A percentile compares a stretch with the other conserved stretches of the same genome.
These are phyloP conservation scores for Aspergillus steynii DNA, from an alignment of 495 filamentous ascomycete genomes.

Conservation along the genomic window DNA sequence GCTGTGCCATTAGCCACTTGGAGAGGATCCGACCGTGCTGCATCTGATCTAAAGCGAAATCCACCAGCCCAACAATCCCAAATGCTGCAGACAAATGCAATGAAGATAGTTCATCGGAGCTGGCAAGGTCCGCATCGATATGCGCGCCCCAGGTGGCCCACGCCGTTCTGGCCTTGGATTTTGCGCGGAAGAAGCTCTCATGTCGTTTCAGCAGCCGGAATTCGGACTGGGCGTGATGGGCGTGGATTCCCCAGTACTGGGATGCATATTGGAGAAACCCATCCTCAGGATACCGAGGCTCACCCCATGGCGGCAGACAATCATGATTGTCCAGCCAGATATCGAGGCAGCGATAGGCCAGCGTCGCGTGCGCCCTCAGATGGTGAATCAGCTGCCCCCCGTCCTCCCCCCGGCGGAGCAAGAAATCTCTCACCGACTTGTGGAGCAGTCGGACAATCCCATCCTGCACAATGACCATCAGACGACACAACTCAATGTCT, in stretches of 20 bases:
- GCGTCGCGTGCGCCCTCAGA: constrained; percentile 8
- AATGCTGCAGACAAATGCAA: not conserved
- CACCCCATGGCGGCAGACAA: not conserved
- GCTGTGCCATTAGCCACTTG: not conserved
- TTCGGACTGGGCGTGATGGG: not conserved
- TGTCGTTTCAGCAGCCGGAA: not conserved
- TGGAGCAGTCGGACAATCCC: constrained; percentile 23
- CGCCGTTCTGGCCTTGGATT: not conserved
- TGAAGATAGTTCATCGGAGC: not conserved
- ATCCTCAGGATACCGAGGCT: not conserved
- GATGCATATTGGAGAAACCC: not conserved
- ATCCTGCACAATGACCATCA: constrained; percentile 21
- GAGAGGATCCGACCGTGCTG: not conserved
- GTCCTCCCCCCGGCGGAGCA: not conserved
- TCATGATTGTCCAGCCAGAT: not conserved
- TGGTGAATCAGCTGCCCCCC: not conserved
- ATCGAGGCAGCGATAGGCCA: constrained; percentile 14
- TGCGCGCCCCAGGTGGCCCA: not conserved
- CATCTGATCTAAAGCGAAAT: not conserved
- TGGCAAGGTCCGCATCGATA: not conserved
- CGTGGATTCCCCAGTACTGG: not conserved
- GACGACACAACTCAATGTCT: constrained; percentile 20
- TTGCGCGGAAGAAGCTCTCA: not conserved
- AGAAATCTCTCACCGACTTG: constrained; percentile 26
- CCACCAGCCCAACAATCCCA: not conserved